Evolutionary conservation across 257 asterid genomes (phyloP), one percentile per base, ranked within the genome.

Genomic region (Ophiorrhiza pumila): DNA sequence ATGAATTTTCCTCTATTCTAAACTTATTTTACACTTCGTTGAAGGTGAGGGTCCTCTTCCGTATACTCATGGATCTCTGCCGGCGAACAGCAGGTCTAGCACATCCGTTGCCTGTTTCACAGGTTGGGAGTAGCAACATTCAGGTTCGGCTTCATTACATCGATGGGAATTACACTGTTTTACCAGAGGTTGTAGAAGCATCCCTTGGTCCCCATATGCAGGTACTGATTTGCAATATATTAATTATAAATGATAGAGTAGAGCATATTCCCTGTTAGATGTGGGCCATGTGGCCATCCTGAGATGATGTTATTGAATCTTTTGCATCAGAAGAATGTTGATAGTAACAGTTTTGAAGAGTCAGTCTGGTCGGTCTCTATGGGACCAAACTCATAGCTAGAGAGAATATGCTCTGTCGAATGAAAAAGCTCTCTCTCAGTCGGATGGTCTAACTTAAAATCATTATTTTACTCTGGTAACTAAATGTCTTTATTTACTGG

Each of bases 161-260:
- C 27, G 96, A 95, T 77, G 99, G 99, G 74, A 95, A 92, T 89
- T 95, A 92, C 74, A 92, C 97, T 56, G 98, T 95, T 75, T 73
- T 89, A 55, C 98, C 98, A 0, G 99, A 95, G 89, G 99, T 95
- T 64, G 99, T 95, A 9, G 99, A 95, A 84, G 99, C 98, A 71
- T 95, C 99, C 56, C 96, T 95, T 74, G 97, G 99, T 71, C 99
- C 99, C 71, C 99, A 95, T 82, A 95, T 95, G 99, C 99, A 92
- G 97, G 99, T 94, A 81, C 53, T 65, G 41, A 9, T 67, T 50
- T 20, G 31, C 37, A 27, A 4, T 22, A 41, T 39, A 41, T 20
- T 37, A 39, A 39, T 64, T 27, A 8, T 22, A 10, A 8, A 20
- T 37, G n/a, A 23, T 22, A n/a, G 12, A 42, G 7, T 12, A 37